Evolutionary conservation across 345 rosid species (phyloP).

Genomic region (Citrus sp.): DNA sequence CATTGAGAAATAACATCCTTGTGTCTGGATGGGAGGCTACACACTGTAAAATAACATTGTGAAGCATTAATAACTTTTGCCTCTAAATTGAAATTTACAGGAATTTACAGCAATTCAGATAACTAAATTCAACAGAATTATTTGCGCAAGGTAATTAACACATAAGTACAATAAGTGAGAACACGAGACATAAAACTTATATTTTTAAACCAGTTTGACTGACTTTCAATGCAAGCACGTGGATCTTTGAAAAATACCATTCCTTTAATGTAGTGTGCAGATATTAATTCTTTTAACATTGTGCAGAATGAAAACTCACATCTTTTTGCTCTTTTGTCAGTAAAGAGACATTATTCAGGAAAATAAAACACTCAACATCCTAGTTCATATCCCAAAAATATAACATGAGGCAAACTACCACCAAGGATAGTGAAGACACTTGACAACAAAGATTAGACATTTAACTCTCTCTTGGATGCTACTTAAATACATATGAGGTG

Average conservation of each 20-base stretch:
- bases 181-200: neutral
- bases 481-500: neutral
- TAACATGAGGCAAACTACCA: neutral
- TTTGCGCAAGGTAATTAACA: neutral
- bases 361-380: neutral
- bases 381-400: neutral
- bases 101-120: neutral
- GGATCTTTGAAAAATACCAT: neutral
- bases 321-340: neutral
- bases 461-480: neutral
- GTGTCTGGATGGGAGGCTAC: constrained; percentile 99
- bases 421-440: neutral
- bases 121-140: neutral
- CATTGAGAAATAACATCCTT: constrained; percentile 85
- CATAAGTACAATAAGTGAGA: neutral
- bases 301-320: no score
- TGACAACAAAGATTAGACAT: neutral
- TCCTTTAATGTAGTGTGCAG: neutral
- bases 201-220: neutral
- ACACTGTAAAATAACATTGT: constrained; percentile 56
- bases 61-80: constrained; percentile 3
- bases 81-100: constrained; percentile 6
- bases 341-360: neutral
- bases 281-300: neutral
- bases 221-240: neutral